Evolutionary conservation across 371 early-diverging fungal species (phyloP), one percentile per base, ranked within the genome.

Genomic region (Blakeslea trispora): DNA sequence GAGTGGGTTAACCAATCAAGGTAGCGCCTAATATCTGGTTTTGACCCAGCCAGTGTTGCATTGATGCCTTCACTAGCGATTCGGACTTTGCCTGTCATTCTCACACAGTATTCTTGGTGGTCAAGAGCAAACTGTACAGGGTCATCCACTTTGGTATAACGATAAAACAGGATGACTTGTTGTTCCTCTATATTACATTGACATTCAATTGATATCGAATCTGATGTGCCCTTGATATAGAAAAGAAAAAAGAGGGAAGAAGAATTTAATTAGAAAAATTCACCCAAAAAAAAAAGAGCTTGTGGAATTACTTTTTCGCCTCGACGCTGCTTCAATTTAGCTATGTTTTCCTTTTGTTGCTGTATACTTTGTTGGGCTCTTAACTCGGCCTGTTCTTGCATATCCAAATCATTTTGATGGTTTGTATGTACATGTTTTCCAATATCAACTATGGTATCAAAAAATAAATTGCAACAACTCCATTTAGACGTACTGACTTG

Each of bases 11-110:
- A 53, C 64, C 72, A 72, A 35, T 79, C 66, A n/a, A 87, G 70
- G 44, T 84, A 87, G 3, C 53, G n/a, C 11, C 71, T 57, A 1
- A 86, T 74, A 2, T 63, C 74, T 1, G 48, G 32, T 14, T 66
- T 57, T 5, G 60, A 28, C 9, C 90, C 90, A 7, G 86, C 85
- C 45, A 87, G 55, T 0, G 90, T 90, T 11, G 77, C 79, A 65
- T 90, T 90, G 62, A 86, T 70, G 8, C 90, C 90, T 54, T 90
- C 90, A 0, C 39, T 44, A 0, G 82, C 78, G 18, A 90, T 61
- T 17, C 85, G 81, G 28, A 90, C 73, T 58, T 90, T 90, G 8
- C 90, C 90, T 17, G 73, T 74, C 44, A 89, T 69, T 1, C 22
- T 45, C 5, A 19, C 13, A 17, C 63, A 63, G 23, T 59, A 63